Conservation (phyloP, 768 basidiomycete species). For the Boletus speciosus region DNA sequence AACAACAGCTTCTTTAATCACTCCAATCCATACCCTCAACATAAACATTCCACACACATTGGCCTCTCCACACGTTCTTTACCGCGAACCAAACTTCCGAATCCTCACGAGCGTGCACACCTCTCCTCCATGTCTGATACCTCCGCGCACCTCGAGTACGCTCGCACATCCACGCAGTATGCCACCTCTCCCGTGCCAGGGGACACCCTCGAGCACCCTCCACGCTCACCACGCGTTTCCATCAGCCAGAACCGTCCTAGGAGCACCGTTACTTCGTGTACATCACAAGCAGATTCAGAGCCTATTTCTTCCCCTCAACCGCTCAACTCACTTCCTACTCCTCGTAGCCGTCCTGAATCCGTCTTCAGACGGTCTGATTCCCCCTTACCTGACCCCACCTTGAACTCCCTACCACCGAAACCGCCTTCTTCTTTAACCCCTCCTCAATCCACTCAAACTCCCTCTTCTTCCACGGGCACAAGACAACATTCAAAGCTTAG, state of each 20-base stretch:
- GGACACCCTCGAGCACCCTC: conserved; percentile 21
- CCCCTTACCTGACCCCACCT: conserved; percentile 20
- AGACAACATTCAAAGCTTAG: conserved; percentile 30
- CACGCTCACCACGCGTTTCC: conserved; percentile 27
- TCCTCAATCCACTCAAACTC: conserved; percentile 38
- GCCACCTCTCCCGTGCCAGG: conserved; percentile 10
- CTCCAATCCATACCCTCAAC: conserved; percentile 13
- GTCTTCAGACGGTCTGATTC: conserved; percentile 21
- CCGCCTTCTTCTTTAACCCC: conserved; percentile 17
- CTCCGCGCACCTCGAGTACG: conserved; percentile 19
- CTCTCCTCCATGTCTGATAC: conserved; percentile 26
- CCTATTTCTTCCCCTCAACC: conserved; percentile 14
- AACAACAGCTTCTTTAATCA: conserved; percentile 31
- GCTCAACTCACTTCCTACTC: conserved; percentile 23
- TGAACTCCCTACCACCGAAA: conserved; percentile 18
- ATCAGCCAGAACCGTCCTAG: conserved; percentile 13
- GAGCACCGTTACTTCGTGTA: conserved; percentile 29
- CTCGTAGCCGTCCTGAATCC: conserved; percentile 30
- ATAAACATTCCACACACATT: conserved; percentile 28
- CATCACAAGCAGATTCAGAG: conserved; percentile 23
- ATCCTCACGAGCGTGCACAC: conserved; percentile 22
- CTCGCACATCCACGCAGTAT: conserved; percentile 21
- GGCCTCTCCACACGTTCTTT: conserved; percentile 29
- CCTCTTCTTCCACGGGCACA: conserved; percentile 26
- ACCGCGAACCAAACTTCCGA: conserved; percentile 16